A percentile compares a stretch with the other conserved stretches of the same genome.
Evolutionary conservation across 305 asterid species (phyloP).

Genomic region (Ajuga reptans): DNA sequence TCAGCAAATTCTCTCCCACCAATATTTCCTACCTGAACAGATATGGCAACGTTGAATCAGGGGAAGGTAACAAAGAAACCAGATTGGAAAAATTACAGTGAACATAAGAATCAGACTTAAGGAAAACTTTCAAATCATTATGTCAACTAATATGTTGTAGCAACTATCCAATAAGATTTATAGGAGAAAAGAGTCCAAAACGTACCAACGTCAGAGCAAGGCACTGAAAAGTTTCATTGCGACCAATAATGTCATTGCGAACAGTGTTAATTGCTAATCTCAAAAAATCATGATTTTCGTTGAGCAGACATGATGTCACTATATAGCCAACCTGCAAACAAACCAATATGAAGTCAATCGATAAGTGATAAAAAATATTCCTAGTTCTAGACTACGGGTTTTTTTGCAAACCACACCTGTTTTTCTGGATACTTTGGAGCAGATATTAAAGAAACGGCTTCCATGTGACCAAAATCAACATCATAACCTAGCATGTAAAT

Average conservation of each 20-base stretch:
- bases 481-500: constrained; percentile 97
- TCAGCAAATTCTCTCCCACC: constrained; percentile 99
- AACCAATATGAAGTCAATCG: constrained; percentile 21
- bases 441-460: constrained; percentile 95
- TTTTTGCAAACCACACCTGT: constrained; percentile 49
- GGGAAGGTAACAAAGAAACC: constrained; percentile 1
- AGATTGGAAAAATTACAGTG: neutral
- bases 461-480: constrained; percentile 99
- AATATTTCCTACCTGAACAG: constrained; percentile 87
- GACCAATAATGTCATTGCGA: constrained; percentile 96
- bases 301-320: constrained; percentile 91
- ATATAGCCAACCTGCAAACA: constrained; percentile 88
- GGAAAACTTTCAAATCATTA: constrained; percentile 15
- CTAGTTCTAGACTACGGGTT: neutral
- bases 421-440: constrained; percentile 99
- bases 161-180: constrained; percentile 14
- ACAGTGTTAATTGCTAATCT: constrained; percentile 95
- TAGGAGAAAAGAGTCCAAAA: constrained; percentile 4
- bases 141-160: constrained; percentile 9
- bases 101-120: constrained; percentile 3
- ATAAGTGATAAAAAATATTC: constrained; percentile 14
- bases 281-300: constrained; percentile 93
- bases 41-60: constrained; percentile 20
- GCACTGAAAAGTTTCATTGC: constrained; percentile 98
- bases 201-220: constrained; percentile 94